Conservation (phyloP, 441 rosid species). For the Metrosideros polymorpha region DNA sequence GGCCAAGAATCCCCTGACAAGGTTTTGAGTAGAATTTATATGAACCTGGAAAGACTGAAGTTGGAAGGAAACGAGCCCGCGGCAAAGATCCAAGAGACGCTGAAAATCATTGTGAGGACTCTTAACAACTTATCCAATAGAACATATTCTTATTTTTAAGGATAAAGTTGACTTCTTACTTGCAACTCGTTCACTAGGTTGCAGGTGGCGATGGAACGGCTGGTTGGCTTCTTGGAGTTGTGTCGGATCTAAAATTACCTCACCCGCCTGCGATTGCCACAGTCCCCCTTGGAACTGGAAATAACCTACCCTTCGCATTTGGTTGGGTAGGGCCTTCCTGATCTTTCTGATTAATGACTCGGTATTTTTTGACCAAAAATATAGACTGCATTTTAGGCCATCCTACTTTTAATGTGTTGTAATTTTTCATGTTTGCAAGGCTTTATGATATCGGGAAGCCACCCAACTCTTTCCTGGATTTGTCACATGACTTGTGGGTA, state of each 20-base stretch:
- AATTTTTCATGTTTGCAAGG: not conserved
- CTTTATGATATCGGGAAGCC: not conserved
- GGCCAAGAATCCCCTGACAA: not conserved
- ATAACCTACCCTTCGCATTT: slow-evolving; percentile 10
- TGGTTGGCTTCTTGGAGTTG: slow-evolving; percentile 10
- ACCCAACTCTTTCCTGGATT: not conserved
- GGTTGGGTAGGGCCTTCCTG: slow-evolving; percentile 4
- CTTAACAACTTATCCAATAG: not conserved
- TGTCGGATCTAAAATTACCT: slow-evolving; percentile 6
- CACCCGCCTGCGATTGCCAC: slow-evolving; percentile 4
- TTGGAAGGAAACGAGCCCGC: not conserved
- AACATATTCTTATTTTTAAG: not conserved
- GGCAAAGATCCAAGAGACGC: not conserved
- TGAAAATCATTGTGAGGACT: slow-evolving; percentile 7
- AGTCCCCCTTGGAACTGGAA: slow-evolving; percentile 7
- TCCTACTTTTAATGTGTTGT: not conserved
- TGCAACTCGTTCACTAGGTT: not conserved
- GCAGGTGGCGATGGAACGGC: slow-evolving; percentile 11
- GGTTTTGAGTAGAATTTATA: not conserved
- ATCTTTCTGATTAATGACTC: not conserved
- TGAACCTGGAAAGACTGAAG: slow-evolving; percentile 5
- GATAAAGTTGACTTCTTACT: not conserved
- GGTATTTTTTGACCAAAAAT: not conserved
- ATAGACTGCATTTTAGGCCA: not conserved
- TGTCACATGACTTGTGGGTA: not conserved